phyloP scores from a whole-genome alignment of 805 yeast genomes.

The Candida xiaguanensis region DNA sequence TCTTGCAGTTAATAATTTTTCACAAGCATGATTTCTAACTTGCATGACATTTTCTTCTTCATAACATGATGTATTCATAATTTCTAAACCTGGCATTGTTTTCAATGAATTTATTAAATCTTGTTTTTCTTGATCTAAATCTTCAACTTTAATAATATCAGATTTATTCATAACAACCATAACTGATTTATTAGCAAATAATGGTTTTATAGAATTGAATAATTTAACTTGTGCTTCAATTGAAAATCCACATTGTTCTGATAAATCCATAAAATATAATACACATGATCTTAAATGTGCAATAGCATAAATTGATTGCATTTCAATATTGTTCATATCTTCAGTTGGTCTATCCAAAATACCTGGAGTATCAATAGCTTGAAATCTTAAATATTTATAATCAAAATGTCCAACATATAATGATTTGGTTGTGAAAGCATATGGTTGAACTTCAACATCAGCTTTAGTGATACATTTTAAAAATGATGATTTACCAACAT shows the following conservation, averaged over 20 bases:
- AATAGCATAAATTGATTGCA: slow-evolving; percentile 98
- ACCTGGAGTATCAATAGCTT: slow-evolving; percentile 99
- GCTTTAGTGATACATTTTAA: slow-evolving; percentile 92
- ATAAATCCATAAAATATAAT: slow-evolving; percentile 94
- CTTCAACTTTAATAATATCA: slow-evolving; percentile 84
- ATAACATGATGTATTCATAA: slow-evolving; percentile 89
- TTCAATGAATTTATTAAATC: slow-evolving; percentile 63
- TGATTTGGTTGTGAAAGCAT: slow-evolving; percentile 98
- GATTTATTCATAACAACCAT: slow-evolving; percentile 94
- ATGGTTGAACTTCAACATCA: slow-evolving; percentile 98
- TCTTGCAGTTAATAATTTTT: slow-evolving; percentile 89
- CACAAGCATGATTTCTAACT: slow-evolving; percentile 96
- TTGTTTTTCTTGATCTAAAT: slow-evolving; percentile 73
- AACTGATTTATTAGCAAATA: slow-evolving; percentile 95
- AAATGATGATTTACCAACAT: slow-evolving; percentile 97
- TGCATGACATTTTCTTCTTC: slow-evolving; percentile 93
- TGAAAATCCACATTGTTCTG: slow-evolving; percentile 98
- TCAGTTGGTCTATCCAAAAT: slow-evolving; percentile 97
- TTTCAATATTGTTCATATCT: slow-evolving; percentile 99
- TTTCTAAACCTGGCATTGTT: slow-evolving; percentile 77
- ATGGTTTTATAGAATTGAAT: slow-evolving; percentile 94
- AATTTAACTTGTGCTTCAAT: slow-evolving; percentile 96
- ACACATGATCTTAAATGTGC: slow-evolving; percentile 98
- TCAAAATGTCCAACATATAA: slow-evolving; percentile 98
- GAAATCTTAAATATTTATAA: slow-evolving; percentile 95